A percentile compares a stretch with the other conserved stretches of the same genome.
These are phyloP conservation scores for Aspergillus sp. DNA, from an alignment of 2,329 filamentous ascomycete genomes.

Conservation along the genomic window DNA sequence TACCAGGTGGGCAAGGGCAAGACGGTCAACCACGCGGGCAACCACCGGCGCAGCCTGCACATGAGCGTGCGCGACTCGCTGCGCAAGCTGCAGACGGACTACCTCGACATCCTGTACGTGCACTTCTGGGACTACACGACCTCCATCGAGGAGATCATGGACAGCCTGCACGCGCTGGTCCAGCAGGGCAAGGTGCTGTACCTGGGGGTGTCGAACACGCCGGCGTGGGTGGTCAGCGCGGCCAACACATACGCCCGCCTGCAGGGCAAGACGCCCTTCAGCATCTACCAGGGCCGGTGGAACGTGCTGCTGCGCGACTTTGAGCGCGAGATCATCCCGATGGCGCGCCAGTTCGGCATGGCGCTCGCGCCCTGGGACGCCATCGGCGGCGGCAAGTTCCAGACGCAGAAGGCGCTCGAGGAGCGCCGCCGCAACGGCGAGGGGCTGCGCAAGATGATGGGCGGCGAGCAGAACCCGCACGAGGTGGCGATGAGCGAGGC, in stretches of 20 bases:
- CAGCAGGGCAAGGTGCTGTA: conserved; percentile 42
- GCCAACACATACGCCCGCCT: conserved; percentile 41
- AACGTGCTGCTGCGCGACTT: conserved; percentile 38
- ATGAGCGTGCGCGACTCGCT: conserved; percentile 45
- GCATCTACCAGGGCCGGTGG: conserved; percentile 42
- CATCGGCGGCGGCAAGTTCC: conserved; percentile 54
- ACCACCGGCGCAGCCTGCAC: conserved; percentile 42
- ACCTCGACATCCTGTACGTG: conserved; percentile 55
- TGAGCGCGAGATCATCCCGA: conserved; percentile 43
- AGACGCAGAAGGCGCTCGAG: conserved; percentile 48
- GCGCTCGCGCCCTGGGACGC: conserved; percentile 60
- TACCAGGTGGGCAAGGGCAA: conserved; percentile 50
- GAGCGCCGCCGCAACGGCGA: conserved; percentile 44
- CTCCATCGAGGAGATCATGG: conserved; percentile 38
- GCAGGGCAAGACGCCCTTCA: conserved; percentile 40
- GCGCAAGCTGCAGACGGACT: conserved; percentile 52
- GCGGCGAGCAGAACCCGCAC: conserved; percentile 44
- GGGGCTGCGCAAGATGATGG: conserved; percentile 31
- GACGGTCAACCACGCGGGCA: conserved; percentile 44
- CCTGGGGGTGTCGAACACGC: conserved; percentile 40
- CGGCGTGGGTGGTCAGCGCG: conserved; percentile 40
- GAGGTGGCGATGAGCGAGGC: conserved; percentile 55
- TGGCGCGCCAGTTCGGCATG: conserved; percentile 42
- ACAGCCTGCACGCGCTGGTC: conserved; percentile 37
- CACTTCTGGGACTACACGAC: conserved; percentile 53